phyloP scores from a whole-genome alignment of 2,329 filamentous ascomycete genomes.

The Drechslerella coelobrocha region DNA sequence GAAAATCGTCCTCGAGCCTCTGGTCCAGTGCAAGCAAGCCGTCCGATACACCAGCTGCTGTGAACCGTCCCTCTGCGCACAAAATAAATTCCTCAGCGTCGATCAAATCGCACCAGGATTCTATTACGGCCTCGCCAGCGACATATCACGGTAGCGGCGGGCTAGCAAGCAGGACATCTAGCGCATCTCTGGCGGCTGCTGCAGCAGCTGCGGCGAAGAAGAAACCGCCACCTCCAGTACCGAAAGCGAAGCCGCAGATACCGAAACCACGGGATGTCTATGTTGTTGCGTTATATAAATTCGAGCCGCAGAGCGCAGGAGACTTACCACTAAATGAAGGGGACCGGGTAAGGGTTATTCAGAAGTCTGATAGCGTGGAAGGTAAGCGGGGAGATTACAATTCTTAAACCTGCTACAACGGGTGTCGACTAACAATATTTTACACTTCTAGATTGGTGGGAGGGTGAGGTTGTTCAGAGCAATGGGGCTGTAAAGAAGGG shows the following conservation, averaged over 20 bases:
- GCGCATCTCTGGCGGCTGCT: slow-evolving; percentile 25
- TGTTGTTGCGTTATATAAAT: slow-evolving; percentile 32
- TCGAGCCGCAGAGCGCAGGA: slow-evolving; percentile 27
- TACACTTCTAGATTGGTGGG: slow-evolving; percentile 46
- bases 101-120: slow-evolving; percentile 13
- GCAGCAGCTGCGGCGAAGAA: slow-evolving; percentile 42
- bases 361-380: slow-evolving; percentile 35
- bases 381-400: slow-evolving; percentile 9
- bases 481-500: slow-evolving; percentile 24
- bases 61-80: slow-evolving; percentile 5
- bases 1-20: slow-evolving; percentile 21
- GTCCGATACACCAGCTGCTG: slow-evolving; percentile 19
- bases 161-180: slow-evolving; percentile 1
- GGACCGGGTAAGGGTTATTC: slow-evolving; percentile 35
- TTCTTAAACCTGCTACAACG: neutral
- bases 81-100: slow-evolving; percentile 47
- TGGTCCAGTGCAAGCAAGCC: slow-evolving; percentile 20
- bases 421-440: slow-evolving; percentile 4
- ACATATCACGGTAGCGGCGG: slow-evolving; percentile 2
- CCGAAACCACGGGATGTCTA: slow-evolving; percentile 34
- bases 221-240: slow-evolving; percentile 42
- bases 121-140: neutral
- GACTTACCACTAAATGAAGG: slow-evolving; percentile 37
- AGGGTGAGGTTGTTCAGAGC: slow-evolving; percentile 21
- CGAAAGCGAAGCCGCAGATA: slow-evolving; percentile 34